These are phyloP conservation scores for Suillus occidentalis DNA, from an alignment of 768 basidiomycete species.

Conservation along the genomic window DNA sequence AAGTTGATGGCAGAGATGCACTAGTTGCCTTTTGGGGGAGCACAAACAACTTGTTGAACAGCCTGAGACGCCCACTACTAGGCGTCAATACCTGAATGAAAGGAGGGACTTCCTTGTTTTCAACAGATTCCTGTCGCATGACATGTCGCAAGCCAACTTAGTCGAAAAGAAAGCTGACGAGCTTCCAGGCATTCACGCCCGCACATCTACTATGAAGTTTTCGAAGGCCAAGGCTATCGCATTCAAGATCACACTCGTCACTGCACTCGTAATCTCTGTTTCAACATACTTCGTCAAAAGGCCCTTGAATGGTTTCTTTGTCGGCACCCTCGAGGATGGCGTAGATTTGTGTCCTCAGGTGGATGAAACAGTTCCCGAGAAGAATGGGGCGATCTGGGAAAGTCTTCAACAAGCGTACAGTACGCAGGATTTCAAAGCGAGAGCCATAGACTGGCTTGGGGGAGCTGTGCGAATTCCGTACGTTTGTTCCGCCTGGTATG, in stretches of 20 bases:
- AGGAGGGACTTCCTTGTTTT: neutral
- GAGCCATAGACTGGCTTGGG: constrained; percentile 38
- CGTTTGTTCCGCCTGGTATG: constrained; percentile 16
- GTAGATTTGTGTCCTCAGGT: constrained; percentile 36
- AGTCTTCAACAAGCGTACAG: constrained; percentile 29
- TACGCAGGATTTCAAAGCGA: constrained; percentile 36
- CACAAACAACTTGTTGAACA: no score
- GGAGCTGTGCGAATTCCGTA: constrained; percentile 44
- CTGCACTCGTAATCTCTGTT: constrained; percentile 14
- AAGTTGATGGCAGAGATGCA: no score
- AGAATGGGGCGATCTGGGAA: constrained; percentile 35
- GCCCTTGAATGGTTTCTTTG: neutral
- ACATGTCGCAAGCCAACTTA: neutral
- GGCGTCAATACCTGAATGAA: no score
- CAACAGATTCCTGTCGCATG: neutral
- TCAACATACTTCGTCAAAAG: constrained; percentile 16
- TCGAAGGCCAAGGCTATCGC: constrained; percentile 22
- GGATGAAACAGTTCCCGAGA: constrained; percentile 31
- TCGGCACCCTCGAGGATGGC: neutral
- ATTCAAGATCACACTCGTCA: constrained; percentile 15
- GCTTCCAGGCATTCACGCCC: neutral
- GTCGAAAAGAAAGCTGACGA: neutral
- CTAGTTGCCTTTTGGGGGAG: no score
- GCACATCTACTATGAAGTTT: constrained; percentile 20
- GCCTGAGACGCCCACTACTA: no score